Percentiles rank a stretch among this genome's conserved stretches.
These are phyloP conservation scores for Ogataea nakhonphanomensis DNA, from an alignment of 805 yeast species.

Conservation along the genomic window DNA sequence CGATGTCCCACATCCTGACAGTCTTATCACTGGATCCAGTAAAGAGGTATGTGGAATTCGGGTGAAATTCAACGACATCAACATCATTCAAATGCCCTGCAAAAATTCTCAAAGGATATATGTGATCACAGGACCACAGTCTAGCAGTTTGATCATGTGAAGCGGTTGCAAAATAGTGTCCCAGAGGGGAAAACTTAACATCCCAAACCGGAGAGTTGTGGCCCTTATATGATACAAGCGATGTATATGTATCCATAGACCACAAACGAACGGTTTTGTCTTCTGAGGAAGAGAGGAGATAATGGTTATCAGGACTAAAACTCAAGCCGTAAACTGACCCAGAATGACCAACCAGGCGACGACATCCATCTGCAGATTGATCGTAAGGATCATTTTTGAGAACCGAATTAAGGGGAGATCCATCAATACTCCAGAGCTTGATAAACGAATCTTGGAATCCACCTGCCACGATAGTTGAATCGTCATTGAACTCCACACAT, in stretches of 20 bases:
- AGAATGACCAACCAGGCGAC: slow-evolving; percentile 81
- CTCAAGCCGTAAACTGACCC: slow-evolving; percentile 91
- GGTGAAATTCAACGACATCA: slow-evolving; percentile 92
- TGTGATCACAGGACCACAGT: slow-evolving; percentile 97
- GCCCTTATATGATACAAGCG: slow-evolving; percentile 91
- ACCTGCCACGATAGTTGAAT: slow-evolving; percentile 82
- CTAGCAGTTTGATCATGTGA: slow-evolving; percentile 98
- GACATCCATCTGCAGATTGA: slow-evolving; percentile 31
- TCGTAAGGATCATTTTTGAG: slow-evolving; percentile 53
- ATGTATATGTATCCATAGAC: slow-evolving; percentile 88
- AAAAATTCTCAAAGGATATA: slow-evolving; percentile 90
- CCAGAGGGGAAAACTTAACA: slow-evolving; percentile 88
- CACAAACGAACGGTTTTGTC: slow-evolving; percentile 90
- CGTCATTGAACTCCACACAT: slow-evolving; percentile 82
- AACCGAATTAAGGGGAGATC: slow-evolving; percentile 70
- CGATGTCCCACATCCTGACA: slow-evolving; percentile 96
- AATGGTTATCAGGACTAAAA: slow-evolving; percentile 86
- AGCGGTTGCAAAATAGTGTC: slow-evolving; percentile 97
- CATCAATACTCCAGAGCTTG: slow-evolving; percentile 91
- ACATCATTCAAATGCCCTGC: slow-evolving; percentile 98
- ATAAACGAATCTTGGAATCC: slow-evolving; percentile 92
- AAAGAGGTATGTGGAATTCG: slow-evolving; percentile 89
- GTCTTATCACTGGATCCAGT: slow-evolving; percentile 97
- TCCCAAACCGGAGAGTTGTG: slow-evolving; percentile 98
- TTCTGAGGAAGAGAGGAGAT: slow-evolving; percentile 77